Evolutionary conservation across 2,329 filamentous ascomycete genomes (phyloP).

Genomic region (Niveomyces coronatus): DNA sequence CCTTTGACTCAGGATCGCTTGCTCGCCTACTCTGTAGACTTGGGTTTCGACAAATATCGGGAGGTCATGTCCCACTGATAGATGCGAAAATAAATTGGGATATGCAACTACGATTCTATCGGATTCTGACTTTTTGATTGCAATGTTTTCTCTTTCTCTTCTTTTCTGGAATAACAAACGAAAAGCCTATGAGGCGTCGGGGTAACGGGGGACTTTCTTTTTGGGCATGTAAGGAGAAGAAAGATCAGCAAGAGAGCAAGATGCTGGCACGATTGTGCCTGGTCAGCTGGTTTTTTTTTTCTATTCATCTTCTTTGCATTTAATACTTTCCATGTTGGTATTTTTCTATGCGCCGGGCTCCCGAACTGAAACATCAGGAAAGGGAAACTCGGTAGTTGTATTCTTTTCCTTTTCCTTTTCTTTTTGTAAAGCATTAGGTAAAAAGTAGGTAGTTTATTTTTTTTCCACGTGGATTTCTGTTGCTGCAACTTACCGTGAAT

Average conservation of each 20-base stretch:
- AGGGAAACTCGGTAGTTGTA: too few relatives aligned
- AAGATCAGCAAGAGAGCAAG: background rate
- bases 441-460: conserved; percentile 7
- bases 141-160: background rate
- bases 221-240: background rate
- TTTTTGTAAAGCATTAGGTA: conserved; percentile 10
- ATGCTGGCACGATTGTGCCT: background rate
- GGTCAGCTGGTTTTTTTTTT: background rate
- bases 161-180: conserved; percentile 4
- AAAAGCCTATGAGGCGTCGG: conserved; percentile 6
- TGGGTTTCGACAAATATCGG: conserved; percentile 59
- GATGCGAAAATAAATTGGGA: conserved; percentile 1
- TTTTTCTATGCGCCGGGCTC: background rate
- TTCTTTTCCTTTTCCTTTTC: too few relatives aligned
- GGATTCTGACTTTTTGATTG: background rate
- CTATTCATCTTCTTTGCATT: background rate
- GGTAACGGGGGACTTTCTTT: conserved; percentile 1
- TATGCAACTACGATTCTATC: background rate
- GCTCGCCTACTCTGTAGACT: conserved; percentile 57
- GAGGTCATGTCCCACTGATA: conserved; percentile 44
- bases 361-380: background rate
- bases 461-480: background rate
- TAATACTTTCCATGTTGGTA: background rate
- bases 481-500: too few relatives aligned
- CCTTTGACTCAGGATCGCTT: conserved; percentile 65